A percentile compares a stretch with the other conserved stretches of the same genome.
These are phyloP conservation scores for Penicillium griseofulvum DNA, from an alignment of 2,329 filamentous ascomycete species.

Conservation along the genomic window DNA sequence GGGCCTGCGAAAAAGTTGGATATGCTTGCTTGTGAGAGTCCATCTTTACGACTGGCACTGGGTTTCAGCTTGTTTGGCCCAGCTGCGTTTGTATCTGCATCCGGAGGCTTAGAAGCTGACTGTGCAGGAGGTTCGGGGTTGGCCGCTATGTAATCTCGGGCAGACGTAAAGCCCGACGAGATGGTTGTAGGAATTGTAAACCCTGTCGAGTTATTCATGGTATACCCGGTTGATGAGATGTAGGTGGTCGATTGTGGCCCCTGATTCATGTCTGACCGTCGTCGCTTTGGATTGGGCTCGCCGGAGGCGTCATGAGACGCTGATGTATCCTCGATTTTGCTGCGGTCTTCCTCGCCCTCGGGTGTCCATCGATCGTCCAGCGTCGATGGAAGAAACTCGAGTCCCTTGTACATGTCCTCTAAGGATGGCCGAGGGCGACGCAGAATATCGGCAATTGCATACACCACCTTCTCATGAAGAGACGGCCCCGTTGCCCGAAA, in stretches of 20 bases:
- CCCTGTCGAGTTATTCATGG: constrained; percentile 55
- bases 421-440: constrained; percentile 59
- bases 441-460: constrained; percentile 69
- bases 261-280: constrained; percentile 26
- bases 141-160: constrained; percentile 52
- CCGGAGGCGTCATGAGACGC: constrained; percentile 14
- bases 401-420: constrained; percentile 52
- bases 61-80: constrained; percentile 29
- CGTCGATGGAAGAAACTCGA: constrained; percentile 49
- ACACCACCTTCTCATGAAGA: constrained; percentile 61
- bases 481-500: constrained; percentile 67
- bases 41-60: constrained; percentile 36
- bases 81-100: constrained; percentile 4
- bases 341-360: constrained; percentile 54
- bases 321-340: constrained; percentile 39
- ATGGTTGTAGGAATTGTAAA: constrained; percentile 39
- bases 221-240: constrained; percentile 52
- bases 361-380: constrained; percentile 66
- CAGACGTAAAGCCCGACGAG: constrained; percentile 61
- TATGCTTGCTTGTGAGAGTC: constrained; percentile 52
- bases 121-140: constrained; percentile 20
- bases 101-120: constrained; percentile 23
- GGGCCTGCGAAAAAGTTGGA: constrained; percentile 50
- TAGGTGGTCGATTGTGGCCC: constrained; percentile 28
- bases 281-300: constrained; percentile 28